Percentiles rank a stretch among this genome's conserved stretches.
Conservation (phyloP, 106 monocot genomes). For the Cymbidium sinense region DNA sequence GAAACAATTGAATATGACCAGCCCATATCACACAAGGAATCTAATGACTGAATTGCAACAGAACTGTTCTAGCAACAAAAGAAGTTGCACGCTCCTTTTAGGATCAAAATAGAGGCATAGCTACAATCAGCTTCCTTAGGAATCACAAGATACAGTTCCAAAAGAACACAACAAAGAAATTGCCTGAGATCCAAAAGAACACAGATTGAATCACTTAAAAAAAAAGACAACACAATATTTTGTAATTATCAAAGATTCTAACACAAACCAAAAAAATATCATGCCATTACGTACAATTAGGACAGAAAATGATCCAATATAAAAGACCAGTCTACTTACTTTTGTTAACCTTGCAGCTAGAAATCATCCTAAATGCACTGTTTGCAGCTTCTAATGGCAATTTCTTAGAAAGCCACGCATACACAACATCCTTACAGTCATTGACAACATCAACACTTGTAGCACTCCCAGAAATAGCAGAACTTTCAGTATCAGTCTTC, state of each 20-base stretch:
- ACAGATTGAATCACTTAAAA: not conserved
- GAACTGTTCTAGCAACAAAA: not conserved
- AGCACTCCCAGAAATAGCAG: constrained; percentile 40
- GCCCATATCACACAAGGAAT: not conserved
- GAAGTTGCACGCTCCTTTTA: not conserved
- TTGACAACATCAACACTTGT: constrained; percentile 37
- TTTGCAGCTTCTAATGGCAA: constrained; percentile 61
- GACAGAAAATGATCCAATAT: not conserved
- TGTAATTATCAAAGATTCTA: not conserved
- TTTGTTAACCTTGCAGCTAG: constrained; percentile 92
- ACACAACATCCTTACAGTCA: constrained; percentile 87
- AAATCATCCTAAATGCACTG: constrained; percentile 79
- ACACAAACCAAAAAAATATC: not conserved
- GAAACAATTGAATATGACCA: too few species aligned
- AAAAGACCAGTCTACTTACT: constrained; percentile 28
- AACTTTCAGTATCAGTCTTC: constrained; percentile 27
- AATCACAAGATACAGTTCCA: too few species aligned
- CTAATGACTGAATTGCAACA: not conserved
- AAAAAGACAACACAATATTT: not conserved
- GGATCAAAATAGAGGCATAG: too few species aligned
- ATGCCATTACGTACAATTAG: not conserved
- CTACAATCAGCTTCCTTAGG: too few species aligned
- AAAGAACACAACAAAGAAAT: too few species aligned
- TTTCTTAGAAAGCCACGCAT: constrained; percentile 83
- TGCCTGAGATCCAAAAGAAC: too few species aligned